Evolutionary conservation across 805 yeast genomes (phyloP).

Genomic region (Komagataella pseudopastoris): DNA sequence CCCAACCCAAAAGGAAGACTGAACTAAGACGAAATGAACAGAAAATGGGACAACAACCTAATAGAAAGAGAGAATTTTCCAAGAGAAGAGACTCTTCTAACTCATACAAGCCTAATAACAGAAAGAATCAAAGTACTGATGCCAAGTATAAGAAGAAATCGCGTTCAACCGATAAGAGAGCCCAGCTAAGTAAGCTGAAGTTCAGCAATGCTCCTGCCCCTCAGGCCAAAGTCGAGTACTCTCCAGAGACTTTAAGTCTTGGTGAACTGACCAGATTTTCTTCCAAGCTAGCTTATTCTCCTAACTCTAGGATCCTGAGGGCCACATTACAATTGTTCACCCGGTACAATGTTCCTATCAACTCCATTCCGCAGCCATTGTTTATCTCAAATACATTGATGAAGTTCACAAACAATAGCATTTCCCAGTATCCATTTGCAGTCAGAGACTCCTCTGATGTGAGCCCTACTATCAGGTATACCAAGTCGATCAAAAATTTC

Average conservation of each 20-base stretch:
- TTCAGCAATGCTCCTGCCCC: not conserved
- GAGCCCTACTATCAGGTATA: not conserved
- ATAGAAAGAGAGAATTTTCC: not conserved
- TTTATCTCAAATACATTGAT: not conserved
- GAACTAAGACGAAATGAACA: not conserved
- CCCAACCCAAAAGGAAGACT: not conserved
- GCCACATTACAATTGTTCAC: constrained; percentile 1
- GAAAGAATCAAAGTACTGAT: not conserved
- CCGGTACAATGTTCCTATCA: not conserved
- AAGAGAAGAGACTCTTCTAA: not conserved
- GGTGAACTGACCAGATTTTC: not conserved
- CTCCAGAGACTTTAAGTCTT: not conserved
- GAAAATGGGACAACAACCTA: not conserved
- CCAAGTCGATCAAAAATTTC: constrained; percentile 1
- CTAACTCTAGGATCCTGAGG: constrained; percentile 1
- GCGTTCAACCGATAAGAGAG: not conserved
- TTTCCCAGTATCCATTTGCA: not conserved
- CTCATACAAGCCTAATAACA: not conserved
- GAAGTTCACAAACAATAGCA: not conserved
- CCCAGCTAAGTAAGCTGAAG: not conserved
- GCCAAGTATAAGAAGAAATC: not conserved
- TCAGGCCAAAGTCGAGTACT: not conserved
- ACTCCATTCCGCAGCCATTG: not conserved
- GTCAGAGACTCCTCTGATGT: not conserved
- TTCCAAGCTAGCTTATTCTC: not conserved